Evolutionary conservation across 2,329 filamentous ascomycete genomes (phyloP).

Genomic region (Colletotrichum filicis): DNA sequence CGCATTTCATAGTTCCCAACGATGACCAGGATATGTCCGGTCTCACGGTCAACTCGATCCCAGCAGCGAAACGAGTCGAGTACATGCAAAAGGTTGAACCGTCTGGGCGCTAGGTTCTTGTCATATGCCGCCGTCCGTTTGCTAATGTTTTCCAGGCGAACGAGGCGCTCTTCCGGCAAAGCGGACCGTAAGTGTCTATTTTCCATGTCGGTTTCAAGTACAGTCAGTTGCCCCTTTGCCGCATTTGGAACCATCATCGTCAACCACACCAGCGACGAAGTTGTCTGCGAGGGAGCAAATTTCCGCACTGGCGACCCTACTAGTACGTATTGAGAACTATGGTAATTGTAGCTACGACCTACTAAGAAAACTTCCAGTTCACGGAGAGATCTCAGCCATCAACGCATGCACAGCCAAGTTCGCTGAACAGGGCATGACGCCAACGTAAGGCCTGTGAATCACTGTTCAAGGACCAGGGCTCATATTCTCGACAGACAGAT

Average conservation of each 20-base stretch:
- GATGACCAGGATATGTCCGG: slow-evolving; percentile 31
- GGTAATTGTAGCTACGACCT: fast-evolving
- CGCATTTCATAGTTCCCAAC: slow-evolving; percentile 16
- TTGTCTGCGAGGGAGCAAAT: slow-evolving; percentile 26
- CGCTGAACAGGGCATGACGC: slow-evolving; percentile 19
- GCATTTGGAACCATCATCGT: slow-evolving; percentile 66
- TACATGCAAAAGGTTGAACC: slow-evolving; percentile 20
- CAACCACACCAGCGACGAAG: slow-evolving; percentile 61
- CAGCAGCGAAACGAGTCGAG: slow-evolving; percentile 18
- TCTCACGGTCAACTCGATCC: slow-evolving; percentile 22
- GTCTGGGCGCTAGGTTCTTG: no score
- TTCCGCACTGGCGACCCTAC: slow-evolving; percentile 31
- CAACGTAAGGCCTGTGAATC: background rate
- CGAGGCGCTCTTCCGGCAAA: slow-evolving; percentile 21
- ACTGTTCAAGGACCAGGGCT: fast-evolving
- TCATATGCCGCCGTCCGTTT: no score
- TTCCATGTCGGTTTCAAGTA: no score
- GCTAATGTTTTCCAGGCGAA: no score
- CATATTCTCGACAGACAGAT: slow-evolving; percentile 42
- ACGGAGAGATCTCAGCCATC: slow-evolving; percentile 32
- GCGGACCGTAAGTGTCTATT: slow-evolving; percentile 11
- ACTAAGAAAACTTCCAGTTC: background rate
- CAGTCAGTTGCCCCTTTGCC: slow-evolving; percentile 56
- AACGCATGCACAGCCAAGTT: slow-evolving; percentile 27
- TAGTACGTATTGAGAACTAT: background rate